Conservation (phyloP, 2,329 filamentous ascomycete genomes). For the Ophiosphaerella korrae region DNA sequence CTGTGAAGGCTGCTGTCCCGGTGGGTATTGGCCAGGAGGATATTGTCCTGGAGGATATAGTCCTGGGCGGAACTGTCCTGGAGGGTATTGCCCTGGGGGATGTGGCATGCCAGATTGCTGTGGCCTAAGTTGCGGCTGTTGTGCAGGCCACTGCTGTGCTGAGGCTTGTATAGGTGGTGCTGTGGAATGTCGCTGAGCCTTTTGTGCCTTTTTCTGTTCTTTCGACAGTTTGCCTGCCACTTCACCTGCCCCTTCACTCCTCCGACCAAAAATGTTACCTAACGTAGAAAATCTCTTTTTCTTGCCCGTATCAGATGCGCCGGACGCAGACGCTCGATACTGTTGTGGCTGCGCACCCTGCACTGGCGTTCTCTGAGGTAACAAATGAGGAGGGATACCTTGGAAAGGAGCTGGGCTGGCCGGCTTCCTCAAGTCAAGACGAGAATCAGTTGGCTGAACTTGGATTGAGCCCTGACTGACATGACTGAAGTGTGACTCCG, state of each 20-base stretch:
- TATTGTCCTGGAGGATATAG: constrained; percentile 10
- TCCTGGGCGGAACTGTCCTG: constrained; percentile 4
- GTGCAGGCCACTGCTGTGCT: constrained; percentile 20
- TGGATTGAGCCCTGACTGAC: constrained; percentile 36
- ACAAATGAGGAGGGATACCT: constrained; percentile 30
- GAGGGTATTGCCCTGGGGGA: constrained; percentile 15
- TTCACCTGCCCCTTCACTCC: constrained; percentile 35
- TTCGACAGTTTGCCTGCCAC: constrained; percentile 41
- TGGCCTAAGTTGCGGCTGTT: constrained; percentile 18
- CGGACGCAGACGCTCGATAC: constrained; percentile 18
- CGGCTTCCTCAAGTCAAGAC: constrained; percentile 34
- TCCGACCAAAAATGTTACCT: constrained; percentile 51
- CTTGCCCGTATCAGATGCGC: constrained; percentile 33
- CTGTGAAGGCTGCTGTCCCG: constrained; percentile 6
- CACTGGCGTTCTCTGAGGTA: constrained; percentile 11
- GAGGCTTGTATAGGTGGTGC: constrained; percentile 17
- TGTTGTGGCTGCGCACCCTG: constrained; percentile 14
- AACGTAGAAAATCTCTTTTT: constrained; percentile 55
- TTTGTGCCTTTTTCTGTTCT: constrained; percentile 44
- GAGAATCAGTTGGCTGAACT: constrained; percentile 36
- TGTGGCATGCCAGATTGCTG: constrained; percentile 25
- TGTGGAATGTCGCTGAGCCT: constrained; percentile 32
- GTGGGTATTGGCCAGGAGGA: constrained; percentile 13
- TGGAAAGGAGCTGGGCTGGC: constrained; percentile 25
- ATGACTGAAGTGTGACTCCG: constrained; percentile 36